Evolutionary conservation across 2,329 filamentous ascomycete species (phyloP), one percentile per base, ranked within the genome.

Genomic region (Teratosphaeria zuluensis): DNA sequence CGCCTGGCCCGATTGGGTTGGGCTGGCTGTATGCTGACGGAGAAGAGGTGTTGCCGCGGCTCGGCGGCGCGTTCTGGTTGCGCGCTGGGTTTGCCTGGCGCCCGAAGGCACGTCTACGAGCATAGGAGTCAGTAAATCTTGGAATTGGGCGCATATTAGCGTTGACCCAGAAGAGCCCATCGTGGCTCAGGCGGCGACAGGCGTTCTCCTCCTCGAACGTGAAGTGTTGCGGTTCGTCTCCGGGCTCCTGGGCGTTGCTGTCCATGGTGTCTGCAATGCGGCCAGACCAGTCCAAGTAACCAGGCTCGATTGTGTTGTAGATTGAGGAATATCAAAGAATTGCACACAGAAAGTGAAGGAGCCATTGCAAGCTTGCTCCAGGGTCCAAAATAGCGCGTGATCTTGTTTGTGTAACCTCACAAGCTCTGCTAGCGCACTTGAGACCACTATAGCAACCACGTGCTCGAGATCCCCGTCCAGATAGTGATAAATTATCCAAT

Each of bases 21-120:
- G 68, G 64, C 31, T 66, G 64, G 57, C 66, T 69, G 64, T 70
- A 70, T 14, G 64, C 64, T 30, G 67, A 66, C 24, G 71, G 69
- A 42, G 69, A 70, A 3, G 69, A 64, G 35, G 63, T 69, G 63
- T 67, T 70, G 57, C 55, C 59, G 55, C 69, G 69, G 59, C 63
- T 70, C 56, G 70, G 66, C 57, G 68, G 66, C 56, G 65, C 64
- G 52, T 61, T 66, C 54, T 64, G 64, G 58, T 60, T 66, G 63
- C 48, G 46, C 19, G 51, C 56, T 55, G 56, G 48, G 54, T 55
- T 59, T 9, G 30, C 60, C 48, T 62, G 59, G 46, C 65, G 65
- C 51, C 66, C 68, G 55, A 72, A 69, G 61, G 68, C 70, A 63
- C 69, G 70, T 55, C 70, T 71, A 59, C 60, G 32, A 30, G 19